Base-by-base conservation (phyloP, 805 yeast genomes). In the Saccharomycopsis babjevae region DNA sequence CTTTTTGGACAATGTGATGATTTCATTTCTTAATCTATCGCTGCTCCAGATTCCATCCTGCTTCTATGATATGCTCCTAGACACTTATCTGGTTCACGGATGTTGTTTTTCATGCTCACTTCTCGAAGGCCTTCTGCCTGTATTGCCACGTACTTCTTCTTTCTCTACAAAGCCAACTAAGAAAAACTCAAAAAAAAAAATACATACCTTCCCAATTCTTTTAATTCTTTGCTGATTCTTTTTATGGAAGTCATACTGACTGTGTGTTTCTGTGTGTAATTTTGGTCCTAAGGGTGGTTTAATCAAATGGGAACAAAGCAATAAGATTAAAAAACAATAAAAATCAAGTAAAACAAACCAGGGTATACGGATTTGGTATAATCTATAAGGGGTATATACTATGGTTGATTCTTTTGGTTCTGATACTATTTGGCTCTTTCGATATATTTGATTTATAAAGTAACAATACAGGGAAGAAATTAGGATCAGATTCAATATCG, bases 191-290 rank as follows among this genome's bases (percentile, higher is more conserved):
- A 43, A 15, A 54, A 40, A 42, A n/a, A 28, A 8, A 39, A 22
- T 62, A 85, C 92, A 75, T 80, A 86, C 92, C 90, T 87, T 74
- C 97, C 97, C 72, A 93, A 82, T 76, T 94, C 99, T 69, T 86
- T 86, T 70, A 94, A 83, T 79, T 93, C 99, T 78, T 93, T 93
- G 77, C 89, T 88, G 71, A 93, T 90, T 82, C 99, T 91, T 78
- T 94, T 94, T 69, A 84, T 46, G 32, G 52, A 46, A 13, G 52
- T 46, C 52, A 46, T 46, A 2, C 11, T 13, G 38, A 34, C 38
- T 34, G 38, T 34, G 38, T 34, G 38, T 34, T 7, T 34, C 10
- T 34, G 38, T 7, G 38, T 34, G 38, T 34, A 13, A 13, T 34
- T 10, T 13, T 34, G 6, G 38, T 22, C 32, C 8, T 40, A 20